Percentiles rank a stretch among this genome's conserved stretches.
phyloP scores from a whole-genome alignment of 1,284 basidiomycete species.

The Boletus hoseneyae region DNA sequence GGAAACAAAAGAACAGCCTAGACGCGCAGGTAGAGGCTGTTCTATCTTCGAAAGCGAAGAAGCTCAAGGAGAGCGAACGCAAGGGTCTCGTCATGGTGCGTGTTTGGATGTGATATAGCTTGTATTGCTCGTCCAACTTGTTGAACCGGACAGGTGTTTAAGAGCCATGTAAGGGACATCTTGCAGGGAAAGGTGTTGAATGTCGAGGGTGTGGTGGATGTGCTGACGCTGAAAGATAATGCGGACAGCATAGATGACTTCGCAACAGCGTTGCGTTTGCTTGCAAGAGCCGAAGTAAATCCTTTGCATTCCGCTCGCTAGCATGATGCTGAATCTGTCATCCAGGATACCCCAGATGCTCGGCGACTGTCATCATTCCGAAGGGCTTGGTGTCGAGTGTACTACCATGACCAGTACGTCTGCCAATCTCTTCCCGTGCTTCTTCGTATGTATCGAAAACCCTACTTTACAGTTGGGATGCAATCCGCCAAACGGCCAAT shows the following conservation, averaged over 20 bases:
- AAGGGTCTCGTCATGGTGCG: constrained; percentile 45
- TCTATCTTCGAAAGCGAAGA: constrained; percentile 49
- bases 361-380: constrained; percentile 67
- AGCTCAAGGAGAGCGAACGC: constrained; percentile 40
- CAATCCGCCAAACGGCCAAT: constrained; percentile 62
- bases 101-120: not conserved
- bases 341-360: constrained; percentile 64
- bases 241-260: constrained; percentile 53
- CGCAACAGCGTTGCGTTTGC: constrained; percentile 60
- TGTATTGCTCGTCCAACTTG: not conserved
- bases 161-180: constrained; percentile 57
- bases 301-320: not conserved
- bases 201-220: constrained; percentile 67
- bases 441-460: constrained; percentile 1
- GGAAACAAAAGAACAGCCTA: constrained; percentile 60
- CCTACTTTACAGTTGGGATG: constrained; percentile 57
- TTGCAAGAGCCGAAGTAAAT: constrained; percentile 52
- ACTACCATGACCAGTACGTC: constrained; percentile 82
- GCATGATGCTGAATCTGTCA: constrained; percentile 6
- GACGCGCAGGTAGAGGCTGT: constrained; percentile 67
- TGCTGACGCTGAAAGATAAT: constrained; percentile 73
- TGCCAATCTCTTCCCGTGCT: constrained; percentile 4
- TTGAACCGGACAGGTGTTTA: constrained; percentile 52
- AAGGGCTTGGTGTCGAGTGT: constrained; percentile 83
- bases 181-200: constrained; percentile 66